Conservation (phyloP, 2,329 filamentous ascomycete species). For the Hansfordia pulvinata region DNA sequence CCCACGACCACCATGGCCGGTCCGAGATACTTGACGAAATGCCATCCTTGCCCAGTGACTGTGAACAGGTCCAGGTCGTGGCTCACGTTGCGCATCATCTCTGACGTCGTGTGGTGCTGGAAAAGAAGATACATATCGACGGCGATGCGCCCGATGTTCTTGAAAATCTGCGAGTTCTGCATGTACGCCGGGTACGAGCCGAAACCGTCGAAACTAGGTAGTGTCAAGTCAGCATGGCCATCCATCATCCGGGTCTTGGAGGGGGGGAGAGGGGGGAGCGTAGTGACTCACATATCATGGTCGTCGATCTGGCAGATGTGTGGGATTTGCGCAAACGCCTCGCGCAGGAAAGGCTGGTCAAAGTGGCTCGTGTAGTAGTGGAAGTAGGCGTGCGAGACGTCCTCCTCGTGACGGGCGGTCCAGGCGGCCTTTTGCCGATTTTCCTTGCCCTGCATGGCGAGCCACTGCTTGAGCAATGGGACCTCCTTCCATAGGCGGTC, state of each 20-base stretch:
- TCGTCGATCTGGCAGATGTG: constrained; percentile 89
- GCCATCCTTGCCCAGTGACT: constrained; percentile 94
- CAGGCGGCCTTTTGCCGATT: constrained; percentile 81
- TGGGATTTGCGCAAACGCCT: constrained; percentile 95
- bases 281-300: constrained; percentile 88
- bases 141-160: constrained; percentile 89
- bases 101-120: constrained; percentile 92
- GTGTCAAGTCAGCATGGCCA: constrained; percentile 7
- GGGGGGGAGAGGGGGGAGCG: no score
- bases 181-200: constrained; percentile 97
- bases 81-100: constrained; percentile 79
- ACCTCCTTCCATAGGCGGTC: constrained; percentile 96
- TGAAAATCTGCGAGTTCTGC: constrained; percentile 96
- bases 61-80: constrained; percentile 91
- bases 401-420: constrained; percentile 91
- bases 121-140: constrained; percentile 98
- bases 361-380: constrained; percentile 99
- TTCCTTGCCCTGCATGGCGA: constrained; percentile 83
- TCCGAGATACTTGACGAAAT: constrained; percentile 93
- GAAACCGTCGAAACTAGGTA: constrained; percentile 77
- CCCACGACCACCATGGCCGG: constrained; percentile 84
- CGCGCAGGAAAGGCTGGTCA: constrained; percentile 85
- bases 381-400: constrained; percentile 92
- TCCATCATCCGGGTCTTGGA: background rate
- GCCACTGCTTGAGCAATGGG: constrained; percentile 86